Evolutionary conservation across 768 basidiomycete genomes (phyloP).

Genomic region (Mrakia frigida): DNA sequence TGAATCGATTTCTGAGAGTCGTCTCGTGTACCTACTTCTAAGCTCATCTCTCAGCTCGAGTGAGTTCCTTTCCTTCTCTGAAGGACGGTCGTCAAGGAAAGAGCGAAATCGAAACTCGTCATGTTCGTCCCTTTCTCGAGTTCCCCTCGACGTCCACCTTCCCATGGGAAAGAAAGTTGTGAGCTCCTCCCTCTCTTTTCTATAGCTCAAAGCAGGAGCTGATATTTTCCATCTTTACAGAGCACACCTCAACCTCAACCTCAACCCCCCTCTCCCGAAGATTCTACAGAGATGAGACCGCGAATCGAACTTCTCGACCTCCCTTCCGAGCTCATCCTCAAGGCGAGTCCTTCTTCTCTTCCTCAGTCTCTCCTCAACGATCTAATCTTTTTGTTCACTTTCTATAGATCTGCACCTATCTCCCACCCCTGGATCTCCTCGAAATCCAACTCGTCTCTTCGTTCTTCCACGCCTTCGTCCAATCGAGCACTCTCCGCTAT

Average conservation of each 20-base stretch:
- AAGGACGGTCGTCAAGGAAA: no score
- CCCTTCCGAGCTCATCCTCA: constrained; percentile 15
- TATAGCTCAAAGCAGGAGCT: neutral
- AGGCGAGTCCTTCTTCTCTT: neutral
- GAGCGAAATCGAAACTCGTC: no score
- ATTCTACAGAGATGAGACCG: neutral
- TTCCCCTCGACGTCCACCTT: no score
- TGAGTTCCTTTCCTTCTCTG: no score
- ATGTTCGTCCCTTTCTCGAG: no score
- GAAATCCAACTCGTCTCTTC: constrained; percentile 12
- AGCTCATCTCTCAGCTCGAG: no score
- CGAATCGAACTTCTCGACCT: neutral
- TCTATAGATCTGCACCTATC: constrained; percentile 10
- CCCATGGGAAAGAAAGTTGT: constrained; percentile 7
- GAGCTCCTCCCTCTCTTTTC: neutral
- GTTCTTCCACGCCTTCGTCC: neutral
- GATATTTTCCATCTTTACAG: neutral
- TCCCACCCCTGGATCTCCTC: constrained; percentile 18
- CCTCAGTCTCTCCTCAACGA: neutral
- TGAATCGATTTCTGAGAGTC: no score
- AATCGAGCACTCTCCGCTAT: constrained; percentile 11
- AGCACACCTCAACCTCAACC: neutral
- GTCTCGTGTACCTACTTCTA: no score
- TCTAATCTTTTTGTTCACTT: neutral
- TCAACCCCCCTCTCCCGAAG: neutral